Evolutionary conservation across 1,284 basidiomycete genomes (phyloP), one percentile per base, ranked within the genome.

Genomic region (Porphyrellus sp.): DNA sequence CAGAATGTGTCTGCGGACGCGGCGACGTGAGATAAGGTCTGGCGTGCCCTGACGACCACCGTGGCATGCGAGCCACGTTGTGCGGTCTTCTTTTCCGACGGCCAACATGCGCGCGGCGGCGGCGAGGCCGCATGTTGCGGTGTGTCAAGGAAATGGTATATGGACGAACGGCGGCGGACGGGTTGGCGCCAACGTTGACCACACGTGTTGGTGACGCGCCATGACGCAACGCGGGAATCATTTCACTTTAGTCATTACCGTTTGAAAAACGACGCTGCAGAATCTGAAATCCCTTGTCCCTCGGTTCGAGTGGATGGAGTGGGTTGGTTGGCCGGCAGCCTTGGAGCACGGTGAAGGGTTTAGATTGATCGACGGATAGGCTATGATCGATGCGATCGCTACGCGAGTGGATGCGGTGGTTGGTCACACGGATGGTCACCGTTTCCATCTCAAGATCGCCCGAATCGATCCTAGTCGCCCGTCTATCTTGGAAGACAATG

Each of bases 171-270:
- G 28, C 27, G 41, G 28, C 12, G 18, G 9, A 43, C 28, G 41
- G 28, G 28, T 21, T 38, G 24, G 43, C 8, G 35, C 13, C 57
- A 64, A 66, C 62, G 64, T 59, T 63, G 64, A 34, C 20, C 34
- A 65, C 61, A 55, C 61, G 59, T 63, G 61, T 57, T 35, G 24
- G 27, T 49, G 61, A 56, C 38, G 48, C 46, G 42, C 38, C 38
- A 31, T 38, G 40, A 48, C 44, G 28, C 9, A 34, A n/a, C 21
- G 25, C 9, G 28, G 23, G 16, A 3, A 30, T 43, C 31, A 39
- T 44, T 27, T 28, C 7, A 13, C 21, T 34, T 7, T 15, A 30
- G 13, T 30, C 13, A 30, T 30, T 4, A 20, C 34, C n/a, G 34
- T 35, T 35, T 35, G 18, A 35, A 35, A 30, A 30, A 30, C 30